These are phyloP conservation scores for Gnetum montanum DNA, from an alignment of 75 land plant species.

Conservation along the genomic window DNA sequence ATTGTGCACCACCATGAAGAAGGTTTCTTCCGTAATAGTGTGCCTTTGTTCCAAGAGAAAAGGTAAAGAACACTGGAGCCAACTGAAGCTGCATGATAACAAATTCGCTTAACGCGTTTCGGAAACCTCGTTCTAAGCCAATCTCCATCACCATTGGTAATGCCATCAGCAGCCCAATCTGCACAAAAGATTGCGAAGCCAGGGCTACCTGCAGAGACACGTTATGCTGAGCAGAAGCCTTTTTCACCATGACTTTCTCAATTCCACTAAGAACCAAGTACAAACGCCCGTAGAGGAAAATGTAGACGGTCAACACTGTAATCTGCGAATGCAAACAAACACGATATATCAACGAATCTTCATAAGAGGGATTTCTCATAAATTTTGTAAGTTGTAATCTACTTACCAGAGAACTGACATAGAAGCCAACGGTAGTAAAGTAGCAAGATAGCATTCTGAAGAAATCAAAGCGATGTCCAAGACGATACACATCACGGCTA, in stretches of 20 bases:
- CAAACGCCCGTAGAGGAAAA: constrained; percentile 86
- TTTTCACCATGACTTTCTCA: constrained; percentile 39
- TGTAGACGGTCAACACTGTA: constrained; percentile 87
- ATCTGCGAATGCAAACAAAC: constrained; percentile 33
- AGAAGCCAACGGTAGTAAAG: constrained; percentile 91
- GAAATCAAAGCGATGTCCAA: constrained; percentile 97
- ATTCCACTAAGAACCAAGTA: constrained; percentile 95
- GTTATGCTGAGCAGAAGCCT: constrained; percentile 37
- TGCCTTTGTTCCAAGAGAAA: constrained; percentile 89
- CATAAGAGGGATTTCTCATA: too few species aligned
- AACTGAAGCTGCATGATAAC: constrained; percentile 91
- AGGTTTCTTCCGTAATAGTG: constrained; percentile 95
- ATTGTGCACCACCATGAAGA: constrained; percentile 94
- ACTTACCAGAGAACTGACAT: constrained; percentile 81
- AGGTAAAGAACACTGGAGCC: constrained; percentile 95
- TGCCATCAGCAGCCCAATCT: constrained; percentile 87
- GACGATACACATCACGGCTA: constrained; percentile 90
- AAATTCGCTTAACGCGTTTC: constrained; percentile 88
- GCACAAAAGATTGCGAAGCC: constrained; percentile 97
- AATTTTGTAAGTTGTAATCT: too few species aligned
- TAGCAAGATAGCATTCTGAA: constrained; percentile 97
- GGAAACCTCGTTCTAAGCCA: constrained; percentile 89
- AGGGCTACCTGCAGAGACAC: constrained; percentile 71
- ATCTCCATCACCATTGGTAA: constrained; percentile 98
- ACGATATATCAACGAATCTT: too few species aligned